A percentile compares a stretch with the other conserved stretches of the same genome.
These are phyloP conservation scores for Trichoderma brevicompactum DNA, from an alignment of 2,329 filamentous ascomycete species.

Conservation along the genomic window DNA sequence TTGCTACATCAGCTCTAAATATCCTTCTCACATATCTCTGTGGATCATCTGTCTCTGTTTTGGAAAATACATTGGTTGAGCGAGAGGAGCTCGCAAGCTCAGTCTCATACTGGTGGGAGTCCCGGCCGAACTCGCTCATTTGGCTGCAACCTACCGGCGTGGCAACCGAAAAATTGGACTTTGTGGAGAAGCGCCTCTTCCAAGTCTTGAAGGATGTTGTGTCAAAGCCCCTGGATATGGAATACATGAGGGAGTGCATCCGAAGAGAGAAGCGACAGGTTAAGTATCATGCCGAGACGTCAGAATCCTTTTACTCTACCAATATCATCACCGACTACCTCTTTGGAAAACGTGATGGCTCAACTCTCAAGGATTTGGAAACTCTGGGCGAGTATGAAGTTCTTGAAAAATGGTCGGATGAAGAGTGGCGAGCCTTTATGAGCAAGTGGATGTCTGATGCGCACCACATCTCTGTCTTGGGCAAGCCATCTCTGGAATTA, in stretches of 20 bases:
- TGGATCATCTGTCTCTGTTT: slow-evolving; percentile 87
- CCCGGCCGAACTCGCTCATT: slow-evolving; percentile 79
- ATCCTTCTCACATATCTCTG: slow-evolving; percentile 85
- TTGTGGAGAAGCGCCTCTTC: slow-evolving; percentile 84
- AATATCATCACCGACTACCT: slow-evolving; percentile 91
- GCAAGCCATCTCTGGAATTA: slow-evolving; percentile 79
- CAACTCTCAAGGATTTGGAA: slow-evolving; percentile 66
- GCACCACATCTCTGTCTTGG: slow-evolving; percentile 84
- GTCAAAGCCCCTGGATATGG: slow-evolving; percentile 81
- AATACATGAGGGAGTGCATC: slow-evolving; percentile 87
- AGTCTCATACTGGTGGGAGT: slow-evolving; percentile 78
- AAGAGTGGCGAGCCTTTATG: slow-evolving; percentile 81
- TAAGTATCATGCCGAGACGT: slow-evolving; percentile 82
- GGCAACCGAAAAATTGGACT: slow-evolving; percentile 79
- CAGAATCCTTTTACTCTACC: slow-evolving; percentile 78
- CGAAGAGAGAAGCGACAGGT: slow-evolving; percentile 78
- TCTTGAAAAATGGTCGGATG: slow-evolving; percentile 78
- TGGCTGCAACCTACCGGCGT: slow-evolving; percentile 87
- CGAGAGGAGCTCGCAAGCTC: slow-evolving; percentile 89
- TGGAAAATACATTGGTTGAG: slow-evolving; percentile 92
- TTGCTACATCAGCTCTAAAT: slow-evolving; percentile 73
- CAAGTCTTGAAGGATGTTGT: slow-evolving; percentile 81
- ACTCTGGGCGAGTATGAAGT: slow-evolving; percentile 65
- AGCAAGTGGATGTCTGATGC: slow-evolving; percentile 85
- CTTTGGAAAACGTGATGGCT: slow-evolving; percentile 84